A percentile compares a stretch with the other conserved stretches of the same genome.
Conservation (phyloP, 2,329 filamentous ascomycete genomes). For the Microthyrium microscopicum region DNA sequence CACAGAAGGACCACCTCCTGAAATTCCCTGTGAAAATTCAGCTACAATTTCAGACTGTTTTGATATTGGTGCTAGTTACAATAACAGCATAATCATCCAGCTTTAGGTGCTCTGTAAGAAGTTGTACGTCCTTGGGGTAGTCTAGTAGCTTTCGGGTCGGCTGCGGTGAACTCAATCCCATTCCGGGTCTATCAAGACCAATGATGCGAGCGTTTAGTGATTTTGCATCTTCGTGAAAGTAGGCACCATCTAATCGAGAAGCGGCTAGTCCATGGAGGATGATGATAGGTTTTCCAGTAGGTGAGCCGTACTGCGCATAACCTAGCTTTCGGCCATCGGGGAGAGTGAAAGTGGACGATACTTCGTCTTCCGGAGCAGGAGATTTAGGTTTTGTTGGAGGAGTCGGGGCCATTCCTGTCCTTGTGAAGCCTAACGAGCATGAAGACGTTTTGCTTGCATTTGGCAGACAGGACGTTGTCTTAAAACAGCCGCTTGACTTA, state of each 20-base stretch:
- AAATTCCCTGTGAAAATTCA: conserved; percentile 13
- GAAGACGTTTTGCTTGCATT: too few species aligned
- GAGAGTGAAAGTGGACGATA: conserved; percentile 16
- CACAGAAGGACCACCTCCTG: conserved; percentile 18
- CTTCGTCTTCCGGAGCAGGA: conserved; percentile 8
- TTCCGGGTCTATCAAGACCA: conserved; percentile 14
- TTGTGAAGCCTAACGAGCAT: too few species aligned
- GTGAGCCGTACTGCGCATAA: conserved; percentile 18
- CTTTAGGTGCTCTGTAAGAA: conserved; percentile 12
- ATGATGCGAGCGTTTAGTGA: conserved; percentile 15
- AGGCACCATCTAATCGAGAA: conserved; percentile 16
- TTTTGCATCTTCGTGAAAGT: conserved; percentile 12
- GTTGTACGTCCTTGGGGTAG: conserved; percentile 14
- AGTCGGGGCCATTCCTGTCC: too few species aligned
- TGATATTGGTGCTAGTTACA: conserved; percentile 11
- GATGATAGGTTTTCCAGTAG: conserved; percentile 14
- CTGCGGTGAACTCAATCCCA: conserved; percentile 15
- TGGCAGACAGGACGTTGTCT: too few species aligned
- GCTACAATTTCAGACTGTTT: conserved; percentile 1
- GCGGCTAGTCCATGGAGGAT: conserved; percentile 18
- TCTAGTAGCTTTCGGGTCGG: conserved; percentile 12
- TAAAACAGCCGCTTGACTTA: too few species aligned
- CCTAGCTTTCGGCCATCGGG: conserved; percentile 21
- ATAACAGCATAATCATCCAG: conserved; percentile 14
- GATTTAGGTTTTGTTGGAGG: neutral